Percentiles rank a stretch among this genome's conserved stretches.
Evolutionary conservation across 177 flowering plant genomes (phyloP).

Genomic region (Vitis hybrid): DNA sequence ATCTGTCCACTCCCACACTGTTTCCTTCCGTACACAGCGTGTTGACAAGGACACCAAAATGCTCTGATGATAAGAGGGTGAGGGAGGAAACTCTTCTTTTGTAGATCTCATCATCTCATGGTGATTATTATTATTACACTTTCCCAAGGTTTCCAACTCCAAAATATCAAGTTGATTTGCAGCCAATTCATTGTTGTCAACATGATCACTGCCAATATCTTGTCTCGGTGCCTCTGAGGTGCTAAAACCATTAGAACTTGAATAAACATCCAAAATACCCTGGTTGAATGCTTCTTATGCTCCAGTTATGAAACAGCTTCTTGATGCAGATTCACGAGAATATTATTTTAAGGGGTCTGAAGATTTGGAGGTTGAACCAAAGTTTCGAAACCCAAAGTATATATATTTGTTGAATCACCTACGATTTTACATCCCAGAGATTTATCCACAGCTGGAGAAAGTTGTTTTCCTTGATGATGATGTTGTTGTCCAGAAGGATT

Average conservation of each 20-base stretch:
- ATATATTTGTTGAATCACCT: conserved; percentile 75
- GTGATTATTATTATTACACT: conserved; percentile 23
- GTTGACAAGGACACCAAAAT: conserved; percentile 84
- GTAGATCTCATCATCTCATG: conserved; percentile 34
- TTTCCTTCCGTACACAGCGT: conserved; percentile 90
- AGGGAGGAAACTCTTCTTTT: conserved; percentile 81
- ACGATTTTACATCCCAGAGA: conserved; percentile 87
- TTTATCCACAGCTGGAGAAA: conserved; percentile 86
- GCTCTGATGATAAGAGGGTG: conserved; percentile 87
- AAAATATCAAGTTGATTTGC: conserved; percentile 14
- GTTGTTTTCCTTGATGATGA: conserved; percentile 94
- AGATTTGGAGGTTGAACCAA: conserved; percentile 52
- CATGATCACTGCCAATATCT: conserved; percentile 8
- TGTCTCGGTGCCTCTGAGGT: conserved; percentile 18
- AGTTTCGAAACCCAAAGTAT: conserved; percentile 66
- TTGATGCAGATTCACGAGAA: conserved; percentile 38
- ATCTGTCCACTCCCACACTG: conserved; percentile 83
- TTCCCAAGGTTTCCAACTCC: conserved; percentile 18
- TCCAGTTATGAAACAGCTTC: conserved; percentile 66
- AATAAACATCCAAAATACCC: not conserved
- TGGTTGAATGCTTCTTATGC: conserved; percentile 81
- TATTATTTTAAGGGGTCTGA: conserved; percentile 47
- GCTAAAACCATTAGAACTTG: conserved; percentile 14
- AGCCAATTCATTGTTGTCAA: conserved; percentile 13
- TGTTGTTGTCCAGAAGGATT: conserved; percentile 86